Base-by-base conservation (phyloP, 352 stramenopile genomes). In the Phytopythium vexans region DNA sequence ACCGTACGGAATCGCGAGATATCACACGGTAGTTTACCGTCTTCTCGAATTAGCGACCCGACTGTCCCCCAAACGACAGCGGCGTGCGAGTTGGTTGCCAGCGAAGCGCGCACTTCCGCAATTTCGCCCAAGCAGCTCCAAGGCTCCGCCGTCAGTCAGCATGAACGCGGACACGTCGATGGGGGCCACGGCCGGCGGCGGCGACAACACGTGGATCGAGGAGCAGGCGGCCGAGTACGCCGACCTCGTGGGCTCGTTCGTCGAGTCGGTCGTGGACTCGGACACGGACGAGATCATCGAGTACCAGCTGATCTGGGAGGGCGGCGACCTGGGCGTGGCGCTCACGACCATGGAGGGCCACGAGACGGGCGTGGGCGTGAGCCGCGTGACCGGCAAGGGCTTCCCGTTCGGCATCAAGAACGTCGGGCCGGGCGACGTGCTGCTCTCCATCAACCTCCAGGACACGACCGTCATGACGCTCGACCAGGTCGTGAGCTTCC, bases 331-430 rank as follows among this genome's bases (percentile, higher is more conserved):
- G 54, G 84, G 84, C 47, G 81, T 94, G 21, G 84, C 84, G 43
- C 81, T 94, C 52, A 94, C 84, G 54, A 86, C 80, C 36, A 57
- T 88, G 35, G 80, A 92, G 48, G 78, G 69, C 15, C 68, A 60
- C 11, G 61, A 65, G 33, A 66, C 67, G 31, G 74, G 84, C 55
- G 82, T 94, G 43, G 73, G 75, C 32, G 84, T 94, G 47, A 92
- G 80, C 42, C 84, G 84, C 49, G 77, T 92, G 16, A 94, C 84
- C 1, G 84, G 84, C 58, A 94, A 94, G 49, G 84, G 82, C 31
- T 94, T 94, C 59, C 84, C 84, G 9, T 92, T 92, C 21, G 84
- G 84, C 40, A 94, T 94, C 58, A 94, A 94, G 70, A 94, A 92
- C 64, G 84, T 94, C 50, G 82, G 80, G 4, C 62, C 84, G 6